phyloP scores from a whole-genome alignment of 2,329 filamentous ascomycete genomes.

The Fonsecaea monophora region DNA sequence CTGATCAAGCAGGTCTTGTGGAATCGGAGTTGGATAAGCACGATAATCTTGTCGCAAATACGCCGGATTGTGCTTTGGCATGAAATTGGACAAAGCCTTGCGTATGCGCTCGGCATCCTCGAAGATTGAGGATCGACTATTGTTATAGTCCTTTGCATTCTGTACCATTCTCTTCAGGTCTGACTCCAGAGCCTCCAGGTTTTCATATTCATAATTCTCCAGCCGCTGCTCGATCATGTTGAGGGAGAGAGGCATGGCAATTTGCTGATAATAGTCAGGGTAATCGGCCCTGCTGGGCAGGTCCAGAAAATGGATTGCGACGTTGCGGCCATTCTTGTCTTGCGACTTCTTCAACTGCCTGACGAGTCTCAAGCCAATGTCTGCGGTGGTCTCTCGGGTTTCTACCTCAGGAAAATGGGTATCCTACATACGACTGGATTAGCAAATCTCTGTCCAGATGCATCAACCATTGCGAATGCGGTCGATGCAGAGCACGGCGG shows the following conservation, averaged over 20 bases:
- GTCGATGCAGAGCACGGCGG: conserved; percentile 8
- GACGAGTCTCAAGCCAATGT: conserved; percentile 74
- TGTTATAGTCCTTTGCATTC: conserved; percentile 85
- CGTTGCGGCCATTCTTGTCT: conserved; percentile 80
- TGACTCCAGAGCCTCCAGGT: conserved; percentile 76
- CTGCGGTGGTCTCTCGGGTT: conserved; percentile 71
- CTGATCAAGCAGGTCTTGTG: conserved; percentile 55
- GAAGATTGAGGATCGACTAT: conserved; percentile 73
- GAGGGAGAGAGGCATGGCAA: conserved; percentile 79
- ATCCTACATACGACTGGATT: conserved; percentile 34
- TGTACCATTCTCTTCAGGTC: conserved; percentile 87
- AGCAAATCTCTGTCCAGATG: conserved; percentile 16
- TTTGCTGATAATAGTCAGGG: conserved; percentile 78
- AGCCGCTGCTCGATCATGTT: conserved; percentile 78
- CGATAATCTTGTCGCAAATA: conserved; percentile 74
- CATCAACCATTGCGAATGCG: conserved; percentile 14
- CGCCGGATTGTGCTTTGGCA: conserved; percentile 84
- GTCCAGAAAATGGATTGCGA: conserved; percentile 76
- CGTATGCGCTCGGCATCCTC: conserved; percentile 86
- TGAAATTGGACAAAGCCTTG: conserved; percentile 85
- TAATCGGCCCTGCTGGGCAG: conserved; percentile 64
- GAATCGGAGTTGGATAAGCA: conserved; percentile 75
- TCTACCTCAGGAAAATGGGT: conserved; percentile 53
- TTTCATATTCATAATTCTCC: conserved; percentile 70
- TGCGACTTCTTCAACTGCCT: conserved; percentile 76